Base-by-base conservation (phyloP, 2,329 filamentous ascomycete species). In the Beauveria sp. region DNA sequence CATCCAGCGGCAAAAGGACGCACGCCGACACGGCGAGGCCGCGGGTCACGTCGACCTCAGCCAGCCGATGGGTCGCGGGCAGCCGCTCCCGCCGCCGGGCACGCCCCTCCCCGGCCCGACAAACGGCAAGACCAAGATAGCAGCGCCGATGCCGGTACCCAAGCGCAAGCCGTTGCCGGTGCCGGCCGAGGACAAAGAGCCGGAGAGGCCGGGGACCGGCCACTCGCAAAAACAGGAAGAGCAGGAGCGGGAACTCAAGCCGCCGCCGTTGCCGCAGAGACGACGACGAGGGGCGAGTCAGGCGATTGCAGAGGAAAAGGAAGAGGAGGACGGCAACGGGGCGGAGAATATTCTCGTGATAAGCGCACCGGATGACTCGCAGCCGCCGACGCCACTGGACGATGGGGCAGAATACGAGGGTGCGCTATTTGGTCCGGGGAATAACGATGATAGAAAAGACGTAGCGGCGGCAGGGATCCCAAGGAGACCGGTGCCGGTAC, bases 61-160 rank as follows among this genome's bases (percentile, higher is more conserved):
- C 65, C 84, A 90, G 67, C 91, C 91, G 2, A 91, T 96, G 77
- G 92, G 92, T 1, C 83, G 91, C 44, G 91, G 91, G 0, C 87
- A 89, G 66, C 91, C 91, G 1, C 77, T 96, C 20, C 91, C 91
- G 52, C 91, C 91, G 9, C 90, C 89, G 2, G 92, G 91, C 2
- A 86, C 83, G 50, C 91, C 92, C 3, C 79, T 96, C 1, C 91
- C 92, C 5, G 69, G 72, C 2, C 84, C 79, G 47, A 88, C 87
- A 1, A 84, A 86, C 41, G 83, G 79, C 59, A 82, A 78, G 61
- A 80, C 83, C 7, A 84, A 83, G 68, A 81, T 82, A 50, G 82
- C 82, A 48, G 82, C 80, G 53, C 77, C 81, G 18, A 82, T 79
- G 62, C 78, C 78, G 30, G 78, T 86, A 1, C 83, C 86, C 3